phyloP scores from a whole-genome alignment of 306 rosid genomes.

The Styphnolobium japonicum region DNA sequence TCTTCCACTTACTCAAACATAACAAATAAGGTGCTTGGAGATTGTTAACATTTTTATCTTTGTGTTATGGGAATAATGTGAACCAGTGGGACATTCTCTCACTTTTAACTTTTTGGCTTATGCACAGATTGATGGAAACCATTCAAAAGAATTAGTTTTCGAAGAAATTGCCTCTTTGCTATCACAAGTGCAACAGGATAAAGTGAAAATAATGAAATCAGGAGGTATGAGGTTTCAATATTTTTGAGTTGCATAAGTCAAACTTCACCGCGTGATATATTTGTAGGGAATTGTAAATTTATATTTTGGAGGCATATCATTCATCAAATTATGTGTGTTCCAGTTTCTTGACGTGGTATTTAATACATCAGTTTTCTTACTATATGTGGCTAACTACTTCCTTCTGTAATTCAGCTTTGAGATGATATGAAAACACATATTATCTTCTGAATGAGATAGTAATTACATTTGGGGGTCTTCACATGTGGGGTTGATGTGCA shows the following conservation, averaged over 20 bases:
- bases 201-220: constrained; percentile 34
- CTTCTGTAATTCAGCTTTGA: not conserved
- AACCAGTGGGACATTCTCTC: constrained; percentile 8
- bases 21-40: constrained; percentile 58
- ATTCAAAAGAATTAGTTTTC: constrained; percentile 64
- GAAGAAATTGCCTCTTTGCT: constrained; percentile 64
- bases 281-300: not conserved
- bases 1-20: constrained; percentile 63
- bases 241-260: not conserved
- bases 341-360: constrained; percentile 16
- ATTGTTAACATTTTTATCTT: not conserved
- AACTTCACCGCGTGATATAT: not conserved
- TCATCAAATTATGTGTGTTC: not conserved
- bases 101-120: constrained; percentile 8
- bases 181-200: constrained; percentile 54
- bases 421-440: not conserved
- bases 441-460: not conserved
- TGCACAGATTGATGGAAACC: constrained; percentile 77
- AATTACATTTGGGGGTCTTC: not conserved
- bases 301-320: not conserved
- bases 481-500: not conserved
- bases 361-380: not conserved
- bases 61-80: constrained; percentile 8
- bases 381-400: not conserved
- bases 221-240: constrained; percentile 51